phyloP scores from a whole-genome alignment of 2,329 filamentous ascomycete species.

The Alternaria rosae region DNA sequence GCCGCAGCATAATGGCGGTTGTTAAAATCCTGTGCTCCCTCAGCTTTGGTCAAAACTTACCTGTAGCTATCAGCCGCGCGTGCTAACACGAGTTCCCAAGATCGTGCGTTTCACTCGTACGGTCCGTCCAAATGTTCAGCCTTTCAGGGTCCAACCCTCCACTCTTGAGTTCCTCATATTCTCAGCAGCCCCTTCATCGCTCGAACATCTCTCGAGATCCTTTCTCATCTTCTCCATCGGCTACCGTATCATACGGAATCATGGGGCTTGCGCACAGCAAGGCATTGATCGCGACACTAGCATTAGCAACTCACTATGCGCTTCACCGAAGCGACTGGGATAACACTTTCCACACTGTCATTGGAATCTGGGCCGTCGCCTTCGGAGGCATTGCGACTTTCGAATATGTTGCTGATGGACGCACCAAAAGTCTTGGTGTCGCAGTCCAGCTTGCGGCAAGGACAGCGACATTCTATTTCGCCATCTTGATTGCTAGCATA shows the following conservation, averaged over 20 bases:
- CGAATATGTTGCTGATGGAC: slow-evolving; percentile 25
- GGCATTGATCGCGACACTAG: slow-evolving; percentile 25
- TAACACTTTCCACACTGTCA: slow-evolving; percentile 21
- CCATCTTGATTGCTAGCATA: slow-evolving; percentile 42
- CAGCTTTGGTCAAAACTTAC: background rate
- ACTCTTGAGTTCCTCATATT: background rate
- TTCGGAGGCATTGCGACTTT: slow-evolving; percentile 26
- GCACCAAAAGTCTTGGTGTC: slow-evolving; percentile 11
- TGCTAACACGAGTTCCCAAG: background rate
- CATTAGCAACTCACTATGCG: slow-evolving; percentile 32
- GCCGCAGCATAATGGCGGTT: background rate
- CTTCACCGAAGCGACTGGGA: slow-evolving; percentile 38
- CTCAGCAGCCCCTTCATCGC: background rate
- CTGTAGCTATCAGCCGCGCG: background rate
- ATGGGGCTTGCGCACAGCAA: slow-evolving; percentile 30
- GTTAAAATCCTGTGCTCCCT: background rate
- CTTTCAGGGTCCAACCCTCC: background rate
- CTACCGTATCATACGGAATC: background rate
- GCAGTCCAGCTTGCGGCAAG: slow-evolving; percentile 17
- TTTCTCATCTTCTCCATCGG: background rate
- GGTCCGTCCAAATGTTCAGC: background rate
- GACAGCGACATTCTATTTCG: slow-evolving; percentile 32
- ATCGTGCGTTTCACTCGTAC: background rate
- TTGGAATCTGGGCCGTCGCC: slow-evolving; percentile 21
- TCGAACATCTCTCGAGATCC: background rate